phyloP scores from a whole-genome alignment of 768 basidiomycete species.

The Bullera alba region DNA sequence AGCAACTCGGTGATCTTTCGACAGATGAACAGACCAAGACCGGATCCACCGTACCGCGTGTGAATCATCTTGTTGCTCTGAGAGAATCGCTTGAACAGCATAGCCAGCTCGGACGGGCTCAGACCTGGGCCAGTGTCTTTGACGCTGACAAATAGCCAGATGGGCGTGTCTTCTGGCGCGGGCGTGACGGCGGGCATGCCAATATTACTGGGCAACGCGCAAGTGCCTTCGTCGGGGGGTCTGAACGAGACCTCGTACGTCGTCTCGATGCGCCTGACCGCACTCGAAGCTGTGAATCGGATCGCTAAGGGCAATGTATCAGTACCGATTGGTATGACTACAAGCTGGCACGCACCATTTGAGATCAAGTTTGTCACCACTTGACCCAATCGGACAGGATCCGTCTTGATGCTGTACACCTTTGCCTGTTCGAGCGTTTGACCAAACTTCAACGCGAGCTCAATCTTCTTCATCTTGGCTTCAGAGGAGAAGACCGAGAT shows the following conservation, averaged over 20 bases:
- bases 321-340: slow-evolving; percentile 35
- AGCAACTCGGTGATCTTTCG: slow-evolving; percentile 42
- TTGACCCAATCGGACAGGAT: slow-evolving; percentile 39
- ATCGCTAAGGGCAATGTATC: slow-evolving; percentile 4
- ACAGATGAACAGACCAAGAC: slow-evolving; percentile 43
- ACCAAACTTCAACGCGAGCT: slow-evolving; percentile 39
- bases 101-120: slow-evolving; percentile 29
- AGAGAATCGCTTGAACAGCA: slow-evolving; percentile 40
- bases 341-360: slow-evolving; percentile 18
- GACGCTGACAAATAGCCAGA: slow-evolving; percentile 38
- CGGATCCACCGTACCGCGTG: slow-evolving; percentile 42
- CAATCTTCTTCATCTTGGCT: slow-evolving; percentile 40
- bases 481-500: slow-evolving; percentile 43
- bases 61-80: slow-evolving; percentile 41
- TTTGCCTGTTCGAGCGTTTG: slow-evolving; percentile 26
- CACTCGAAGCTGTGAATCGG: not conserved
- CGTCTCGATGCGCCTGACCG: slow-evolving; percentile 29
- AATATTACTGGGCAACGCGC: slow-evolving; percentile 23
- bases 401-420: slow-evolving; percentile 26
- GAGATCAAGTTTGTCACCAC: slow-evolving; percentile 45
- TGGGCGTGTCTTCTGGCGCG: slow-evolving; percentile 20
- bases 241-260: slow-evolving; percentile 40
- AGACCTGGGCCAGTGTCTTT: slow-evolving; percentile 43
- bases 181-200: slow-evolving; percentile 14
- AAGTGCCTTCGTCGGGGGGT: slow-evolving; percentile 36